A percentile compares a stretch with the other conserved stretches of the same genome.
Conservation (phyloP, 1,284 basidiomycete species). For the Malassezia dermatis region DNA sequence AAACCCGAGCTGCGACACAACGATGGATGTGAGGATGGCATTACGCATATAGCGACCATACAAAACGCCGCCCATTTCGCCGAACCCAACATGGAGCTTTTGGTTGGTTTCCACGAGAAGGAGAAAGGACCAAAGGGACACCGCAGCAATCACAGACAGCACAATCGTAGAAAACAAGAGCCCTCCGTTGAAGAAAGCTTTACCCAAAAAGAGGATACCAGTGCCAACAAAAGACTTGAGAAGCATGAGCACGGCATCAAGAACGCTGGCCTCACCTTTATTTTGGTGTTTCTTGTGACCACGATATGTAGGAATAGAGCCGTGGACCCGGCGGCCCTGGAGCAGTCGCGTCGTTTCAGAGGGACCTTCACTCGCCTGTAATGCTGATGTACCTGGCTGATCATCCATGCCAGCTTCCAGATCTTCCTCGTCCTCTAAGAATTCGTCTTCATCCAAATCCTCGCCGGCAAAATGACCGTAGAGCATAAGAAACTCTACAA, state of each 20-base stretch:
- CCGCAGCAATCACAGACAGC: slow-evolving; percentile 68
- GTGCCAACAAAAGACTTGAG: slow-evolving; percentile 89
- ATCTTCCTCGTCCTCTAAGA: slow-evolving; percentile 31
- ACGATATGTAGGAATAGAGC: slow-evolving; percentile 5
- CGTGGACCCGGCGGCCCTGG: slow-evolving; percentile 17
- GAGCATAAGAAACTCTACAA: slow-evolving; percentile 44
- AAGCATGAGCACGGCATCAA: slow-evolving; percentile 47
- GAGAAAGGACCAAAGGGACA: slow-evolving; percentile 89
- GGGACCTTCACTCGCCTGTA: slow-evolving; percentile 19
- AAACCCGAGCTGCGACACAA: slow-evolving; percentile 78
- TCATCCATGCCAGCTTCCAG: slow-evolving; percentile 19
- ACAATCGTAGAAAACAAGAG: slow-evolving; percentile 76
- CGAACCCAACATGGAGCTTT: slow-evolving; percentile 81
- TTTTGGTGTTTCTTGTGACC: slow-evolving; percentile 4
- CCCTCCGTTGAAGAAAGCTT: slow-evolving; percentile 94
- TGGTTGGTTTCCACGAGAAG: slow-evolving; percentile 80
- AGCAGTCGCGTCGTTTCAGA: slow-evolving; percentile 34
- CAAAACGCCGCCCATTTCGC: slow-evolving; percentile 85
- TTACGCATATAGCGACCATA: slow-evolving; percentile 90
- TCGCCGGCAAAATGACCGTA: slow-evolving; percentile 47
- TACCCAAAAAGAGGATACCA: slow-evolving; percentile 88
- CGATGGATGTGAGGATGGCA: slow-evolving; percentile 75
- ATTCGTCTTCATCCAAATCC: slow-evolving; percentile 36
- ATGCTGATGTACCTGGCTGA: slow-evolving; percentile 13
- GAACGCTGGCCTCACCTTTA: slow-evolving; percentile 32